phyloP scores from a whole-genome alignment of 1,139 yeast species.

The Yamadazyma jaroonii region DNA sequence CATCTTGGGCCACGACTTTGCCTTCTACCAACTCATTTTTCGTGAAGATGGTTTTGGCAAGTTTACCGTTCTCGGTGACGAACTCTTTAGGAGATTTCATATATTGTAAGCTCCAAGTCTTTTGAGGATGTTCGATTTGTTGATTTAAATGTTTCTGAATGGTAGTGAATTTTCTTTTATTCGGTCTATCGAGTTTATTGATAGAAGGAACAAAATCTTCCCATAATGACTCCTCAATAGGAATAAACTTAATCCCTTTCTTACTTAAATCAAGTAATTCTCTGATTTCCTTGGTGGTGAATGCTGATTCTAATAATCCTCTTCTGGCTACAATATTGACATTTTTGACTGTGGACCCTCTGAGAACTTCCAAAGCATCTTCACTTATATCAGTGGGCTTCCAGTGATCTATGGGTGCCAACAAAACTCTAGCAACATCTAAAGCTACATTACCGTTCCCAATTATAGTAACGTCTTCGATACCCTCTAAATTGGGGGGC shows the following conservation, averaged over 20 bases:
- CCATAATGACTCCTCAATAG: constrained; percentile 46
- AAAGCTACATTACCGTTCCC: constrained; percentile 99
- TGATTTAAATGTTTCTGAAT: constrained; percentile 49
- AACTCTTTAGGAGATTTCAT: constrained; percentile 65
- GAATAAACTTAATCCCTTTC: constrained; percentile 51
- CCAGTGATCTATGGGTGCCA: constrained; percentile 63
- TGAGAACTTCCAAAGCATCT: constrained; percentile 55
- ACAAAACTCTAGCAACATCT: constrained; percentile 79
- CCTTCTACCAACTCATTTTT: constrained; percentile 38
- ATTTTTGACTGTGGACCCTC: constrained; percentile 50
- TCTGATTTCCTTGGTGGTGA: constrained; percentile 88
- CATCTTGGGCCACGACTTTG: constrained; percentile 10
- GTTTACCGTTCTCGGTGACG: constrained; percentile 25
- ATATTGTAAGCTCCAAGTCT: constrained; percentile 69
- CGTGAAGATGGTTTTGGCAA: constrained; percentile 50
- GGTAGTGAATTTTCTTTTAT: constrained; percentile 66
- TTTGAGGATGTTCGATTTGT: constrained; percentile 18
- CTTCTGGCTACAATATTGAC: constrained; percentile 82
- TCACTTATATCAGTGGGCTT: constrained; percentile 68
- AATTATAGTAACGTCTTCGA: constrained; percentile 70
- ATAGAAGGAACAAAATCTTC: constrained; percentile 34
- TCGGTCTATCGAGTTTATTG: constrained; percentile 54
- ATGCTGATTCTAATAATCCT: constrained; percentile 80
- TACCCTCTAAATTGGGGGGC: constrained; percentile 56
- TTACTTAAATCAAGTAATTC: constrained; percentile 67